These are phyloP conservation scores for Pelargonium nanum DNA, from an alignment of 345 rosid genomes.

Conservation along the genomic window DNA sequence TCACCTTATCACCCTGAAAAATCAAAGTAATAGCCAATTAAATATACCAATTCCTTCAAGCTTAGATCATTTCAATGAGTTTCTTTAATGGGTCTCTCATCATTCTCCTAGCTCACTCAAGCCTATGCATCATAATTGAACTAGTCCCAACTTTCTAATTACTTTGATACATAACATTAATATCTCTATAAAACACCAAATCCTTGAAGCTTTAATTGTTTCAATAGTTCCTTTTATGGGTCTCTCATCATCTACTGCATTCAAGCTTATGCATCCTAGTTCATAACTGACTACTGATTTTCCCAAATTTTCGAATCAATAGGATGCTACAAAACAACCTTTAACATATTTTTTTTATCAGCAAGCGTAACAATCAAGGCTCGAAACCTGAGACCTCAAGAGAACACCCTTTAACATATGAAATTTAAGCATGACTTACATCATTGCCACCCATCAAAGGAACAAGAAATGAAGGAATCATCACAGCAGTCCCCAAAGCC, in stretches of 20 bases:
- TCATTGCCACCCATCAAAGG: conserved; percentile 92
- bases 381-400: no score
- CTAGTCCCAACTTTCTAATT: no score
- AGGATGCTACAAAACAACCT: neutral
- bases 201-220: neutral
- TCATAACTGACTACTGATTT: neutral
- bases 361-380: no score
- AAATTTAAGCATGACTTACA: conserved; percentile 34
- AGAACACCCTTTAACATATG: neutral
- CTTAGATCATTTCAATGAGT: neutral
- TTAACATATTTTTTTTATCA: no score
- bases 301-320: neutral
- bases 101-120: neutral
- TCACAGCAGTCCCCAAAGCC: conserved; percentile 94
- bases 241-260: neutral
- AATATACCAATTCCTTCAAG: neutral
- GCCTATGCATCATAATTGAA: neutral
- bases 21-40: conserved; percentile 3
- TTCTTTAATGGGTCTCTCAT: neutral
- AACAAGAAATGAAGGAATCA: conserved; percentile 97
- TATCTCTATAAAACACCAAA: no score
- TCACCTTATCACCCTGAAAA: conserved; percentile 85
- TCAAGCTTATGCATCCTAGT: neutral
- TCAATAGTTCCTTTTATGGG: neutral
- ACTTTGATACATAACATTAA: neutral